phyloP scores from a whole-genome alignment of 1,284 basidiomycete genomes.

The Cutaneotrichosporon dermatis region DNA sequence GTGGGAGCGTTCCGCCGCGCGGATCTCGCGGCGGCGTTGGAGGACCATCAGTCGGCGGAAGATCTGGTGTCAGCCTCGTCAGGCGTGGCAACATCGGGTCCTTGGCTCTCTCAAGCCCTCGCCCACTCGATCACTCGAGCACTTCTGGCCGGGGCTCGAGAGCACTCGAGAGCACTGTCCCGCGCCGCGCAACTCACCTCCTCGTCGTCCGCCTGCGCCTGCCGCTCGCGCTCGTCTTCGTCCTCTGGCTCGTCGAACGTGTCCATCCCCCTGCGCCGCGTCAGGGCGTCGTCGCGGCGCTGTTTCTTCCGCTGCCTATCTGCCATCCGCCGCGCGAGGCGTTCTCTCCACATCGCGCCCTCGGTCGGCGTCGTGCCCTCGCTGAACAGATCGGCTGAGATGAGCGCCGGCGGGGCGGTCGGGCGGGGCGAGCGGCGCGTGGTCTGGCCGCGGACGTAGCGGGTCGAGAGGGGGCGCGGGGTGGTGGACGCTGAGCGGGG shows the following conservation, averaged over 20 bases:
- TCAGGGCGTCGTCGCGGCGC: constrained; percentile 26
- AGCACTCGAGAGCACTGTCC: not conserved
- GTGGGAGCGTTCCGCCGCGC: constrained; percentile 28
- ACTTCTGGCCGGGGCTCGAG: too few relatives aligned
- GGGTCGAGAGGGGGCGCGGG: constrained; percentile 12
- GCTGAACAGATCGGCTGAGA: constrained; percentile 27
- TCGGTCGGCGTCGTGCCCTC: constrained; percentile 37
- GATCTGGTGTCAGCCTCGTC: constrained; percentile 26
- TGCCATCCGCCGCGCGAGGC: constrained; percentile 30
- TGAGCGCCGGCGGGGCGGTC: not conserved
- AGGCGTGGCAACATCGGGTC: too few relatives aligned
- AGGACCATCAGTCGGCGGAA: constrained; percentile 41
- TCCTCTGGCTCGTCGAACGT: constrained; percentile 17
- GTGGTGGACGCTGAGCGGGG: not conserved
- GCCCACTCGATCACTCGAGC: too few relatives aligned
- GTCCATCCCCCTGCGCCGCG: constrained; percentile 24
- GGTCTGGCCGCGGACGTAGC: constrained; percentile 15
- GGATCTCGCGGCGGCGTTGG: constrained; percentile 32
- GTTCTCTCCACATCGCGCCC: constrained; percentile 38
- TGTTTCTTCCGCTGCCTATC: constrained; percentile 30
- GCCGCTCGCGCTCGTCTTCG: constrained; percentile 36
- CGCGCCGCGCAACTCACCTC: constrained; percentile 29
- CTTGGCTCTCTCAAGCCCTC: too few relatives aligned
- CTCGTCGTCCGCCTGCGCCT: constrained; percentile 42
- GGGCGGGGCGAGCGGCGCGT: constrained; percentile 4